These are phyloP conservation scores for Mycena floridula DNA, from an alignment of 768 basidiomycete species.

Conservation along the genomic window DNA sequence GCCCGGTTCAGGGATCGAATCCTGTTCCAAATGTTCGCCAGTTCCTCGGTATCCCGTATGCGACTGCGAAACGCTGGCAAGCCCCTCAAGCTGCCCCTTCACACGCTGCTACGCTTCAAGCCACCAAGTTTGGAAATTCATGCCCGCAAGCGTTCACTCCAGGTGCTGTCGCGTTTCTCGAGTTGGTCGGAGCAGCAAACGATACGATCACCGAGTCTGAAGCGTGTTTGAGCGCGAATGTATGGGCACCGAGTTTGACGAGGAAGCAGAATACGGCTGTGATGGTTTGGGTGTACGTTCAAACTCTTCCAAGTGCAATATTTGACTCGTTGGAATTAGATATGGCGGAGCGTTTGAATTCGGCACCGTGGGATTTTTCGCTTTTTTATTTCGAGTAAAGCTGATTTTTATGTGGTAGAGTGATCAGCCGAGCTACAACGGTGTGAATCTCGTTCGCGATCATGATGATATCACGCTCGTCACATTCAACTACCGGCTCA, in stretches of 20 bases:
- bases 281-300: slow-evolving; percentile 17
- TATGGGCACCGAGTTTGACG: slow-evolving; percentile 29
- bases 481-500: slow-evolving; percentile 31
- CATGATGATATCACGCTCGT: slow-evolving; percentile 29
- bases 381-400: not conserved
- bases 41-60: slow-evolving; percentile 30
- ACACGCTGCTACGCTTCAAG: slow-evolving; percentile 14
- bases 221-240: slow-evolving; percentile 29
- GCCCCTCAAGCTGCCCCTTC: slow-evolving; percentile 19
- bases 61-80: slow-evolving; percentile 26
- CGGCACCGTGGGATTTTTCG: not conserved
- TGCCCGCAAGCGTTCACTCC: slow-evolving; percentile 21
- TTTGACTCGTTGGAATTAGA: no score
- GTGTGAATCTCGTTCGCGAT: slow-evolving; percentile 21
- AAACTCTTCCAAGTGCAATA: no score
- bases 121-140: slow-evolving; percentile 22
- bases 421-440: slow-evolving; percentile 20
- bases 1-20: slow-evolving; percentile 22
- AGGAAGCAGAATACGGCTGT: slow-evolving; percentile 30
- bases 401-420: slow-evolving; percentile 17
- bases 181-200: slow-evolving; percentile 10
- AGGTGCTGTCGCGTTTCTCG: slow-evolving; percentile 14
- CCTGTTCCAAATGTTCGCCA: slow-evolving; percentile 22
- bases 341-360: not conserved
- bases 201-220: slow-evolving; percentile 27